Conservation (phyloP, 768 basidiomycete species). For the Boletus rex-veris region DNA sequence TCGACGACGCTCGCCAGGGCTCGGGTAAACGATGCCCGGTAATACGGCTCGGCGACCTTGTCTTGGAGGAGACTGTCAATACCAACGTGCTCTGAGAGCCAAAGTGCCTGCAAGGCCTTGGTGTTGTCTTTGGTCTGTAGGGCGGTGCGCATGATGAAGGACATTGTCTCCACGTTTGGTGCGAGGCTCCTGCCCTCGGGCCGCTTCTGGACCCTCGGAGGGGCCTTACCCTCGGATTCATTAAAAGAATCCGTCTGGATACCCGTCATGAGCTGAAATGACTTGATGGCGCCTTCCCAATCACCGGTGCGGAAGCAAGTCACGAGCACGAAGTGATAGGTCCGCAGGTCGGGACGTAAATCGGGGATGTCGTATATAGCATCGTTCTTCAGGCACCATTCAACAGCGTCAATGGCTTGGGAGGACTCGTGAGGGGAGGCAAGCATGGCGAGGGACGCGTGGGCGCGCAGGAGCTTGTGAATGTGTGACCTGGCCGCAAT, state of each 20-base stretch:
- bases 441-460: constrained; percentile 38
- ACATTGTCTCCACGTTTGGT: constrained; percentile 53
- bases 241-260: constrained; percentile 50
- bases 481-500: constrained; percentile 52
- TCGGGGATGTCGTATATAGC: constrained; percentile 43
- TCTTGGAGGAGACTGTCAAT: constrained; percentile 34
- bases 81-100: constrained; percentile 52
- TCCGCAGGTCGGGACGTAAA: constrained; percentile 33
- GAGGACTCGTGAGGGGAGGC: constrained; percentile 38
- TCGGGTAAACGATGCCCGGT: constrained; percentile 47
- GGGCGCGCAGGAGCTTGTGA: constrained; percentile 58
- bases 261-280: constrained; percentile 74
- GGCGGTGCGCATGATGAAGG: constrained; percentile 57
- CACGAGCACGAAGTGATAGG: constrained; percentile 60
- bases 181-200: constrained; percentile 41
- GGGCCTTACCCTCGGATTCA: constrained; percentile 31
- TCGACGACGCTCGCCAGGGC: constrained; percentile 42
- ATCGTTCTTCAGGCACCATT: constrained; percentile 67
- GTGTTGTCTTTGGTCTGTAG: constrained; percentile 46
- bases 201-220: constrained; percentile 43
- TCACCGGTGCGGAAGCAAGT: constrained; percentile 63
- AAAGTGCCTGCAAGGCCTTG: constrained; percentile 56
- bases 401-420: constrained; percentile 53
- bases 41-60: constrained; percentile 31
- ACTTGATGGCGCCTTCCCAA: constrained; percentile 54